Conservation (phyloP, 257 asterid species). For the Thymus mandschuricus region DNA sequence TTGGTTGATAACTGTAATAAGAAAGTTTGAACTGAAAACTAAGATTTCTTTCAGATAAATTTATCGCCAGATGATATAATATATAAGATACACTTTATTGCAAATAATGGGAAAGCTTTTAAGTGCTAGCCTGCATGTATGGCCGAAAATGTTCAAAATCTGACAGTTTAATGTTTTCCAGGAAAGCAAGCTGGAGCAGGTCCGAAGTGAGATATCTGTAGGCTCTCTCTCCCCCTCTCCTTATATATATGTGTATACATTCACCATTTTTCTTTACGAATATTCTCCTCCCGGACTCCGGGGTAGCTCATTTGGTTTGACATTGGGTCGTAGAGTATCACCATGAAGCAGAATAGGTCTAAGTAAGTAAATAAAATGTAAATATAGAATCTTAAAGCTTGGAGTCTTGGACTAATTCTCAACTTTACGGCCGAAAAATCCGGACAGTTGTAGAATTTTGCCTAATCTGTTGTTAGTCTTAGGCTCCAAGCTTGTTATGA, state of each 20-base stretch:
- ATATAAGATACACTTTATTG: conserved; percentile 3
- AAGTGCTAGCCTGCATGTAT: conserved; percentile 25
- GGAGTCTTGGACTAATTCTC: not conserved
- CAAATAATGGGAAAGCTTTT: not conserved
- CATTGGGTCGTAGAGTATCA: conserved; percentile 9
- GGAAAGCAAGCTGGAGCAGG: conserved; percentile 80
- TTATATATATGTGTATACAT: not conserved
- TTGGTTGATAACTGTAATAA: not conserved
- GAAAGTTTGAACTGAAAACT: conserved; percentile 24
- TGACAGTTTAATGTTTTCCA: conserved; percentile 45
- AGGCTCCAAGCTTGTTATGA: not conserved
- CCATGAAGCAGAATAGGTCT: not conserved
- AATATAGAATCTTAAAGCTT: not conserved
- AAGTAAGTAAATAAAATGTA: too few species aligned
- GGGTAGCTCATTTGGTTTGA: conserved; percentile 11
- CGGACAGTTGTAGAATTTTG: not conserved
- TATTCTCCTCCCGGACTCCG: not conserved
- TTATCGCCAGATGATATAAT: not conserved
- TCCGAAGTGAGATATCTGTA: conserved; percentile 73
- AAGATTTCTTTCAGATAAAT: not conserved
- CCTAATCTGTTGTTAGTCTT: not conserved
- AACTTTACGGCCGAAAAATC: conserved; percentile 5
- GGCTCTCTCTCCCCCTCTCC: conserved; percentile 35
- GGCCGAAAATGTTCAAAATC: conserved; percentile 20
- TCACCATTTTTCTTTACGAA: not conserved